Evolutionary conservation across 441 rosid genomes (phyloP).

Genomic region (Mallotus japonicus): DNA sequence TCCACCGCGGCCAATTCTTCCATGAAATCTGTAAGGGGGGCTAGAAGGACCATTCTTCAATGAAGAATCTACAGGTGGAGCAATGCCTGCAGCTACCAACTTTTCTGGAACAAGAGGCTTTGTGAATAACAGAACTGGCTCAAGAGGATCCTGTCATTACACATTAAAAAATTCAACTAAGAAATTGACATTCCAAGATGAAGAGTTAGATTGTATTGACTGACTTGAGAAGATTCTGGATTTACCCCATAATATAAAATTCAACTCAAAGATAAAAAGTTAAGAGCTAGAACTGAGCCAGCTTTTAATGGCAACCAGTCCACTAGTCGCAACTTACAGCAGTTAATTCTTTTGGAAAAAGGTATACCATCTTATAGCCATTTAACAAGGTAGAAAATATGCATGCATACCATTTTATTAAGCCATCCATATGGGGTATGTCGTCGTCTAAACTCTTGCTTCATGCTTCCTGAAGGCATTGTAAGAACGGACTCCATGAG

Average conservation of each 20-base stretch:
- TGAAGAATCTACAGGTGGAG: slow-evolving; percentile 55
- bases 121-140: slow-evolving; percentile 83
- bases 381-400: background rate
- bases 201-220: background rate
- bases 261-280: background rate
- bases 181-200: background rate
- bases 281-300: background rate
- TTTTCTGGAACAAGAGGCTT: slow-evolving; percentile 92
- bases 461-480: slow-evolving; percentile 48
- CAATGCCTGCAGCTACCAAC: slow-evolving; percentile 76
- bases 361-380: background rate
- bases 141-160: slow-evolving; percentile 75
- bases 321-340: background rate
- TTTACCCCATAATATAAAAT: background rate
- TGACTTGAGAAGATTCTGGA: background rate
- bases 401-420: slow-evolving; percentile 59
- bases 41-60: slow-evolving; percentile 40
- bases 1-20: slow-evolving; percentile 79
- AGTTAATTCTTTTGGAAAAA: background rate
- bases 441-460: slow-evolving; percentile 73
- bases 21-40: slow-evolving; percentile 45
- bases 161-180: background rate
- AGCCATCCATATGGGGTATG: slow-evolving; percentile 71
- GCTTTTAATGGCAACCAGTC: too few relatives aligned
- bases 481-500: slow-evolving; percentile 43